A percentile compares a stretch with the other conserved stretches of the same genome.
phyloP scores from a whole-genome alignment of 176 grass and related monocot species.

The Chloris gayana region DNA sequence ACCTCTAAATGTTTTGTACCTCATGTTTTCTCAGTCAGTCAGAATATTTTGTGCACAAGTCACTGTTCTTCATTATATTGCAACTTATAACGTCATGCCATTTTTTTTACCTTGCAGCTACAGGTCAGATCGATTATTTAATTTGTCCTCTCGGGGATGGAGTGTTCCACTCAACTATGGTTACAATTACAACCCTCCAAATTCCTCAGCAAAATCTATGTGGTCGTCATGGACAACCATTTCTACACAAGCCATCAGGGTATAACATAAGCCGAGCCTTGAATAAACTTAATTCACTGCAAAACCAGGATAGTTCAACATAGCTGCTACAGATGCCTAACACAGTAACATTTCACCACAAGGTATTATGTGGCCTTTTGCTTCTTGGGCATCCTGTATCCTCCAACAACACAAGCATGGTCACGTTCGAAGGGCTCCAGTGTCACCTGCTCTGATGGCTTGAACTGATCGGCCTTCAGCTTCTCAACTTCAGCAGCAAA shows the following conservation, averaged over 20 bases:
- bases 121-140: constrained; percentile 50
- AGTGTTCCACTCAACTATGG: constrained; percentile 41
- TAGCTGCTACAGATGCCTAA: too few relatives aligned
- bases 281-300: too few relatives aligned
- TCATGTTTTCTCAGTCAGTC: neutral
- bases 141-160: constrained; percentile 35
- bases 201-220: constrained; percentile 45
- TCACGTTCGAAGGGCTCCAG: constrained; percentile 81
- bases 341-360: too few relatives aligned
- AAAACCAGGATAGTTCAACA: too few relatives aligned
- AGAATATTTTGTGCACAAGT: constrained; percentile 7
- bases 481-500: constrained; percentile 85
- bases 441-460: constrained; percentile 80
- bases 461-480: constrained; percentile 88
- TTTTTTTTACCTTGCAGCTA: constrained; percentile 36
- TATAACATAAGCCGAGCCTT: too few relatives aligned
- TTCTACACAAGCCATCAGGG: constrained; percentile 46
- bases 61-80: constrained; percentile 6
- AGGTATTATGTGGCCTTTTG: constrained; percentile 30
- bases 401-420: constrained; percentile 79
- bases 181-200: constrained; percentile 35
- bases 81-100: neutral
- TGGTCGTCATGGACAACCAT: constrained; percentile 56
- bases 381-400: constrained; percentile 85
- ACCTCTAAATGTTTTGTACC: neutral